Base-by-base conservation (phyloP, 805 yeast species). In the Metschnikowia peoriensis region DNA sequence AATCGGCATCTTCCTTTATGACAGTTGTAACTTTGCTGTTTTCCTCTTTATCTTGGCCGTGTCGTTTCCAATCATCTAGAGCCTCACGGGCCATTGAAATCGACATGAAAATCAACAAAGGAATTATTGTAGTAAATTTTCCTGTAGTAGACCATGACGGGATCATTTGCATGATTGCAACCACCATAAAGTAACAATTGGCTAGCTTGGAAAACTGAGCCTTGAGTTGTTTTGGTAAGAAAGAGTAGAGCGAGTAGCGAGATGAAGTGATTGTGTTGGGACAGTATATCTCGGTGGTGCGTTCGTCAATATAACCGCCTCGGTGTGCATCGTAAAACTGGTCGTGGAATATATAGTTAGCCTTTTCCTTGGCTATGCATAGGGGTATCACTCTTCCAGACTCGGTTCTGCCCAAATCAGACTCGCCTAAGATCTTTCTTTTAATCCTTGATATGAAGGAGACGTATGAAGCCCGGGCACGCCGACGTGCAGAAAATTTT, bases 71-170 rank as follows among this genome's bases (percentile, higher is more conserved):
- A 70, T 94, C 99, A 68, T 94, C 99, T 68, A 78, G 92, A 0
- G 96, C 99, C 71, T 94, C 99, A 59, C 98, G 80, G 8, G 86
- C 81, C 70, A 93, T 91, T 0, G 98, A 89, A 28, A 94, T 88
- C 7, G 89, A 76, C 71, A 94, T 89, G 67, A 94, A 94, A 6
- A 94, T 80, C 68, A 85, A 72, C 52, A 94, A 75, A 1, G 99
- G 98, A 40, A 92, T 79, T 61, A 94, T 93, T 1, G 99, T 94
- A 4, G 98, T 94, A 65, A 84, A 90, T 11, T 91, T 87, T 54
- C 98, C 99, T 0, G 99, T 94, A 6, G 99, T 90, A 1, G 97
- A 89, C 97, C 97, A 94, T 2, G 91, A 83, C 0, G 99, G 98
- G 45, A 94, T 86, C 92, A 93, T 85, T 66, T 94, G 99, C 75